Evolutionary conservation across 1,284 basidiomycete species (phyloP), one percentile per base, ranked within the genome.

Genomic region (Puccinia sorghi): DNA sequence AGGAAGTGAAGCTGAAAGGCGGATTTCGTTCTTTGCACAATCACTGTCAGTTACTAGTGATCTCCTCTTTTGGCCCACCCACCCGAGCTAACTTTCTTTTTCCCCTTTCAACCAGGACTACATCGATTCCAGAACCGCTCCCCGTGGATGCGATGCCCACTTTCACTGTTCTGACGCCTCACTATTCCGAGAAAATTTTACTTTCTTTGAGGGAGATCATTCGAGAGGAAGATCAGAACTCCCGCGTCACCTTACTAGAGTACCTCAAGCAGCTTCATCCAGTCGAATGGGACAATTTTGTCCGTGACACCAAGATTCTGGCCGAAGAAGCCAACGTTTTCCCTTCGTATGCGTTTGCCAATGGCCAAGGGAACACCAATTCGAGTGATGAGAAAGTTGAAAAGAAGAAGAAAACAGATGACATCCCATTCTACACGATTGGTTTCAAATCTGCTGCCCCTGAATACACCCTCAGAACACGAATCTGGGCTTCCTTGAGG

Each of bases 281-380:
- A 4, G 88, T 99, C 83, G 96, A 99, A 85, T 99, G 96, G 96
- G 94, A 97, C 87, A 99, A 99, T 86, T 99, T 99, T 82, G 96
- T 99, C 83, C 95, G 95, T 87, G 96, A 99, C 85, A 99, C 97
- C 84, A 99, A 97, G 88, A 99, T 99, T 82, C 88, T 99, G 72
- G 96, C 96, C 0, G 95, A 98, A 85, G 96, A 99, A 85, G 92
- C 93, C 15, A 90, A 90, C 54, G 90, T 92, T 87, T 93, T 91
- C 85, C 91, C 91, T 80, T 92, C 91, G 48, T 82, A 83, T 50
- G 82, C 83, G 12, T 83, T 83, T 72, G 80, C 80, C 6, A 81
- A 80, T 46, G 81, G 81, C 9, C 76, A 79, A 72, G 69, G 67
- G 4, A 79, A 79, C 59, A 52, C 73, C 15, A 80, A 78, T 20